Conservation (phyloP, 176 grass and related monocot species). For the Thalia dealbata region DNA sequence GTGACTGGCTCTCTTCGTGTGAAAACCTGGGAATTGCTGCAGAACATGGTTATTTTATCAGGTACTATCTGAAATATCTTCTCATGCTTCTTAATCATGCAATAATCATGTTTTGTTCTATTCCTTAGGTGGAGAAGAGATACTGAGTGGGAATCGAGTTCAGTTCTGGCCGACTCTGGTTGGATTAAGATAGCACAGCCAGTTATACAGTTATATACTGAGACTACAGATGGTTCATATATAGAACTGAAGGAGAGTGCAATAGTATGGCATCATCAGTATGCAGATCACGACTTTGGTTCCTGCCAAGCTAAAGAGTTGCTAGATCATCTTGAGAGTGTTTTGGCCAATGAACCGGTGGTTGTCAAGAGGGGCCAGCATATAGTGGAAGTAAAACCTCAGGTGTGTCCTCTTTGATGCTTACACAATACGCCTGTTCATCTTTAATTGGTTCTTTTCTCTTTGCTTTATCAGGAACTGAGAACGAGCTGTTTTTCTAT, state of each 20-base stretch:
- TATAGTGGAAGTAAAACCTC: slow-evolving; percentile 94
- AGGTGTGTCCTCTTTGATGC: slow-evolving; percentile 34
- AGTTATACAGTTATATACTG: slow-evolving; percentile 65
- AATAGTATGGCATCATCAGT: slow-evolving; percentile 87
- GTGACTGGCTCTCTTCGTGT: slow-evolving; percentile 56
- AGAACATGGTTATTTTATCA: slow-evolving; percentile 80
- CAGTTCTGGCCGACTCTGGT: slow-evolving; percentile 22
- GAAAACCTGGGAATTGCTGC: slow-evolving; percentile 71
- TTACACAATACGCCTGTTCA: not conserved
- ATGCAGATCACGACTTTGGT: slow-evolving; percentile 75
- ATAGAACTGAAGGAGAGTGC: slow-evolving; percentile 81
- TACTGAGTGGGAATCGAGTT: slow-evolving; percentile 52
- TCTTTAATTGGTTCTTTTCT: not conserved
- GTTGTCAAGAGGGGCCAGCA: slow-evolving; percentile 72
- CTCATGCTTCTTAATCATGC: not conserved
- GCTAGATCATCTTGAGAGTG: slow-evolving; percentile 64
- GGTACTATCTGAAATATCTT: slow-evolving; percentile 25
- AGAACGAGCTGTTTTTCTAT: slow-evolving; percentile 1
- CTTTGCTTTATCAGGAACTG: slow-evolving; percentile 4
- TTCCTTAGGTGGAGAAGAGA: slow-evolving; percentile 51
- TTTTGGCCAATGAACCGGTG: slow-evolving; percentile 90
- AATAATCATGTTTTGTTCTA: slow-evolving; percentile 26
- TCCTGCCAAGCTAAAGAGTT: slow-evolving; percentile 75
- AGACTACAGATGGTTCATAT: slow-evolving; percentile 83
- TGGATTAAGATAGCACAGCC: slow-evolving; percentile 91